phyloP scores from a whole-genome alignment of 164 flowering plant genomes.

The Vitis amurensis region DNA sequence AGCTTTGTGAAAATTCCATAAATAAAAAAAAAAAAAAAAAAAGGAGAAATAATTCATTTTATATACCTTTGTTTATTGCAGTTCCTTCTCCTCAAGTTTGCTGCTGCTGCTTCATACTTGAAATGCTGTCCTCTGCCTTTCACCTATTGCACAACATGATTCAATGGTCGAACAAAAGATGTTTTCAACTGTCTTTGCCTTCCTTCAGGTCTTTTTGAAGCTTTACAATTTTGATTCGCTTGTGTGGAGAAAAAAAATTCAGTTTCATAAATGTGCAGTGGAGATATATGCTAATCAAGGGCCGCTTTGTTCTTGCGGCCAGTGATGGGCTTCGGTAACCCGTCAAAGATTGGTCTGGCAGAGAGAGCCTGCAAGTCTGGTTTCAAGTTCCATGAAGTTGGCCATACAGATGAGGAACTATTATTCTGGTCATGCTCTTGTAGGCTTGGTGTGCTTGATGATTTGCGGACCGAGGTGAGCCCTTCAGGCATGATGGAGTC shows the following conservation, averaged over 20 bases:
- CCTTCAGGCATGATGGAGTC: slow-evolving; percentile 22
- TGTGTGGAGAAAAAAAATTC: not conserved
- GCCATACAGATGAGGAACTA: slow-evolving; percentile 45
- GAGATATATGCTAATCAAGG: slow-evolving; percentile 44
- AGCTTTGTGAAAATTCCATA: too few species aligned
- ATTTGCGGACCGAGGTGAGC: slow-evolving; percentile 21
- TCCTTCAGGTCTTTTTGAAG: too few species aligned
- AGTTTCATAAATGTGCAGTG: not conserved
- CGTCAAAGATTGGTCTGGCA: slow-evolving; percentile 76
- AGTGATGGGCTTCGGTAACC: slow-evolving; percentile 66
- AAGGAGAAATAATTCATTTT: too few species aligned
- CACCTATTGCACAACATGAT: too few species aligned
- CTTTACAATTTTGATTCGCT: too few species aligned
- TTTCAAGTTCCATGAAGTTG: slow-evolving; percentile 65
- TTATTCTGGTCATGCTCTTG: slow-evolving; percentile 22
- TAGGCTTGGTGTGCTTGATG: slow-evolving; percentile 39
- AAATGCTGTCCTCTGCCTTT: too few species aligned
- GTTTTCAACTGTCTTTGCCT: too few species aligned
- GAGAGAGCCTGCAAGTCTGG: slow-evolving; percentile 57
- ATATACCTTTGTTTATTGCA: too few species aligned
- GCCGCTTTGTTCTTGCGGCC: slow-evolving; percentile 74
- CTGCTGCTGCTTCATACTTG: too few species aligned
- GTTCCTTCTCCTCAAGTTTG: too few species aligned
- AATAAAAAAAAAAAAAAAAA: too few species aligned
- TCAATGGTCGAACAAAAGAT: too few species aligned